Evolutionary conservation across 2,329 filamentous ascomycete genomes (phyloP).

Genomic region (Talaromyces atroroseus): DNA sequence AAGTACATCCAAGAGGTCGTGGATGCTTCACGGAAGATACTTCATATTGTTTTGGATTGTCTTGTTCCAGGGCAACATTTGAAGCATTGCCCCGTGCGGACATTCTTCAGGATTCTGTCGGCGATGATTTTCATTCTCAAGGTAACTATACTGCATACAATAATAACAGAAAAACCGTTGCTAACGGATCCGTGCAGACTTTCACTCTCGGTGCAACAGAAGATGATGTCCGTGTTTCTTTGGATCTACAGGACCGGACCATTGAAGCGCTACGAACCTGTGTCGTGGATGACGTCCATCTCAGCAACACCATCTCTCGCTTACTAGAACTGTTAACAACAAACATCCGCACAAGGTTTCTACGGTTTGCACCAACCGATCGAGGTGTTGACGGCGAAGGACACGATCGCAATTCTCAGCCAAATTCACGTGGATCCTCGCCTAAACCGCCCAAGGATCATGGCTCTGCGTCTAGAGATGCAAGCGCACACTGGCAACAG

Average conservation of each 20-base stretch:
- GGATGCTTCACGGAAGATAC: constrained; percentile 55
- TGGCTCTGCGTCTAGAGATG: constrained; percentile 11
- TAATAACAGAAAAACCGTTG: background rate
- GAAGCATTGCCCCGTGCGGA: constrained; percentile 58
- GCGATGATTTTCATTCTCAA: constrained; percentile 62
- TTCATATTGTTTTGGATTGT: constrained; percentile 55
- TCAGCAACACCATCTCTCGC: constrained; percentile 58
- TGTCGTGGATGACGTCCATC: constrained; percentile 62
- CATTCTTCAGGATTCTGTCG: constrained; percentile 60
- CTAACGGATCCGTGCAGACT: constrained; percentile 36
- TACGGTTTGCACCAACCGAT: constrained; percentile 51
- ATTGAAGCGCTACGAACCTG: constrained; percentile 54
- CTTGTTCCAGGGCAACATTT: constrained; percentile 55
- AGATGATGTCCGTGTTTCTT: constrained; percentile 54
- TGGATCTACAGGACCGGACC: constrained; percentile 54
- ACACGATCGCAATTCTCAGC: constrained; percentile 32
- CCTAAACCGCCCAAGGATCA: constrained; percentile 28
- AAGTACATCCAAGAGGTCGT: constrained; percentile 59
- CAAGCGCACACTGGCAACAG: constrained; percentile 15
- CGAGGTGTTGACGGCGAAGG: constrained; percentile 38
- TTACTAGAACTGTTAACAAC: constrained; percentile 55
- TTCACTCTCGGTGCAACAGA: constrained; percentile 60
- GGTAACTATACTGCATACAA: constrained; percentile 28
- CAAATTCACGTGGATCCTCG: constrained; percentile 32
- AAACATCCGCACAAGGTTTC: constrained; percentile 53